Evolutionary conservation across 805 yeast species (phyloP), one percentile per base, ranked within the genome.

Genomic region (Kuraishia hungarica): DNA sequence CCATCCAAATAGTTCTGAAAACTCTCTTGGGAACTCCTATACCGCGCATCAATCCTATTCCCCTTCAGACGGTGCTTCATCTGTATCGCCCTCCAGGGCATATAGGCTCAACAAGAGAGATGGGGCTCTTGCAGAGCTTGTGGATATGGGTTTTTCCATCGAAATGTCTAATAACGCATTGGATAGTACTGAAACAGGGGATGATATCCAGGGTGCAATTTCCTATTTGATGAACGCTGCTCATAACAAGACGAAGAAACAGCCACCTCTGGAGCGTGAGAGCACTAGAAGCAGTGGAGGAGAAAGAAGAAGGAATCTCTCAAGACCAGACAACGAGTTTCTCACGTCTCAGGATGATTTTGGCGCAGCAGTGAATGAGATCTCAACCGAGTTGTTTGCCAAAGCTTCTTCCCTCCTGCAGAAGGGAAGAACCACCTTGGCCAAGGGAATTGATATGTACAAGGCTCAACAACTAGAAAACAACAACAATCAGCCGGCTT

Each of bases 81-180:
- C 56, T 2, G 8, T 29, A 10, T 17, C 51, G 15, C 8, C 58
- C 23, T 47, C 56, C 4, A 53, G 58, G n/a, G 47, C 48, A 5
- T 35, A 53, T 6, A 55, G 56, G 24, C 52, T 56, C 13, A 64
- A 56, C 43, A 65, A 64, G 8, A 66, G 67, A 50, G 87, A 83
- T 59, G 71, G 70, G 48, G 74, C 82, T 1, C 64, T 88, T 19
- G 93, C 93, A 0, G 87, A 83, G 60, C 72, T 89, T 49, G 68
- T 87, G 2, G 94, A 89, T 57, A 89, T 89, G 82, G 96, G 96
- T 2, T 89, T 89, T 62, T 68, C 85, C 1, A 71, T 79, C 0
- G 83, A 81, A 1, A 79, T 75, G 53, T 83, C 94, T 3, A 77
- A 74, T 24, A 68, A 70, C 2, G 96, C 96, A 0, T 72, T 89